These are phyloP conservation scores for Amanita thiersii DNA, from an alignment of 768 basidiomycete genomes.

Conservation along the genomic window DNA sequence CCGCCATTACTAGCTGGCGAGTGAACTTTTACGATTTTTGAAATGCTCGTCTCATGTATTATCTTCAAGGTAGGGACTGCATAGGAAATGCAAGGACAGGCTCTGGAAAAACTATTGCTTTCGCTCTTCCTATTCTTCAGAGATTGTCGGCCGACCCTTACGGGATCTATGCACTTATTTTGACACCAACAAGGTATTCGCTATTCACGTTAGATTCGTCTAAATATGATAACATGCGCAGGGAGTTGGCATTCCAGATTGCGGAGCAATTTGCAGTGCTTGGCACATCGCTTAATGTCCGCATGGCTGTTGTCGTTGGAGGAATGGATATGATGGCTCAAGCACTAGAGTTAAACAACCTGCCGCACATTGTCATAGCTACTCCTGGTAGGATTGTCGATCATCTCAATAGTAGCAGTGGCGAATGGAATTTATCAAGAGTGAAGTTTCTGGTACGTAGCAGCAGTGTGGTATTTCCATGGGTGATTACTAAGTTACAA, in stretches of 20 bases:
- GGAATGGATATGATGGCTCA: conserved; percentile 99
- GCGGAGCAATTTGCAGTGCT: conserved; percentile 93
- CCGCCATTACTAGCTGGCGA: conserved; percentile 75
- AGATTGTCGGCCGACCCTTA: conserved; percentile 83
- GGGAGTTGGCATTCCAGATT: conserved; percentile 96
- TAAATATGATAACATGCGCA: conserved; percentile 20
- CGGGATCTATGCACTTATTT: conserved; percentile 86
- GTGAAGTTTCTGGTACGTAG: conserved; percentile 74
- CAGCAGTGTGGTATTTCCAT: not conserved
- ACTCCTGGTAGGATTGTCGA: conserved; percentile 96
- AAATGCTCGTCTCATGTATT: not conserved
- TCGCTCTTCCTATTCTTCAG: conserved; percentile 92
- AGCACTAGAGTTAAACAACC: conserved; percentile 73
- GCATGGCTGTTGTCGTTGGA: conserved; percentile 86
- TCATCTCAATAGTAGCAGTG: conserved; percentile 67
- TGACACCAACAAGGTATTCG: conserved; percentile 86
- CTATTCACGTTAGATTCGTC: not conserved
- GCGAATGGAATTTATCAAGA: conserved; percentile 78
- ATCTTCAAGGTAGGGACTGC: conserved; percentile 73
- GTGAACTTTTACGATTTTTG: conserved; percentile 11
- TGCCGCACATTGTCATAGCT: conserved; percentile 91
- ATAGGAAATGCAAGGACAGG: conserved; percentile 98
- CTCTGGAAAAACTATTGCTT: conserved; percentile 96
- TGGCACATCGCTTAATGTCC: conserved; percentile 71
- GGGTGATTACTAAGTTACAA: conserved; percentile 3